A percentile compares a stretch with the other conserved stretches of the same genome.
These are phyloP conservation scores for Scutellaria baicalensis DNA, from an alignment of 257 asterid genomes.

Conservation along the genomic window DNA sequence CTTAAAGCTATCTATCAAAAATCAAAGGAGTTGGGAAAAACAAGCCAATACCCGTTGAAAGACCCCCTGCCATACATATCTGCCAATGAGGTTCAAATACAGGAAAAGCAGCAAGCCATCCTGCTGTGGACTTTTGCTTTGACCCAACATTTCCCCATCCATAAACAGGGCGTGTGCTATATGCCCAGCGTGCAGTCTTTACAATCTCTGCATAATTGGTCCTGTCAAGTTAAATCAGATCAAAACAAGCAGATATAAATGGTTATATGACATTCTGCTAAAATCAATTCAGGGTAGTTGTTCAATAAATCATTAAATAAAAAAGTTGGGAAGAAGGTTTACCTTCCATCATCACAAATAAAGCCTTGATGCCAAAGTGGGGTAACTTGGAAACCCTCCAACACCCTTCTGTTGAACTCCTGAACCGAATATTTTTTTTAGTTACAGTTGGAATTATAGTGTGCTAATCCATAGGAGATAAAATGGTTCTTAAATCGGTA, in stretches of 20 bases:
- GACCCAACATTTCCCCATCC: slow-evolving; percentile 94
- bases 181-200: slow-evolving; percentile 88
- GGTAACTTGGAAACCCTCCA: slow-evolving; percentile 92
- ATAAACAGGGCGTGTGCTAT: slow-evolving; percentile 78
- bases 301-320: background rate
- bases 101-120: slow-evolving; percentile 99
- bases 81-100: slow-evolving; percentile 99
- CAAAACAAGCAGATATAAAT: slow-evolving; percentile 19
- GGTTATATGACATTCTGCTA: slow-evolving; percentile 13
- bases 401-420: slow-evolving; percentile 75
- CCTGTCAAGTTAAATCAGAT: slow-evolving; percentile 52
- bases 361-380: slow-evolving; percentile 95
- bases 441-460: background rate
- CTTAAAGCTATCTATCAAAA: background rate
- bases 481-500: slow-evolving; percentile 5
- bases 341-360: slow-evolving; percentile 89
- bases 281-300: background rate
- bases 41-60: slow-evolving; percentile 67
- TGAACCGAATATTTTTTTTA: slow-evolving; percentile 22
- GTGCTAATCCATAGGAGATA: background rate
- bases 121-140: slow-evolving; percentile 91
- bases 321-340: background rate
- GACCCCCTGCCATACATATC: slow-evolving; percentile 96
- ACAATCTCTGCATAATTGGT: slow-evolving; percentile 72
- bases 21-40: background rate